phyloP scores from a whole-genome alignment of 441 rosid genomes.

The Corymbia citriodora region DNA sequence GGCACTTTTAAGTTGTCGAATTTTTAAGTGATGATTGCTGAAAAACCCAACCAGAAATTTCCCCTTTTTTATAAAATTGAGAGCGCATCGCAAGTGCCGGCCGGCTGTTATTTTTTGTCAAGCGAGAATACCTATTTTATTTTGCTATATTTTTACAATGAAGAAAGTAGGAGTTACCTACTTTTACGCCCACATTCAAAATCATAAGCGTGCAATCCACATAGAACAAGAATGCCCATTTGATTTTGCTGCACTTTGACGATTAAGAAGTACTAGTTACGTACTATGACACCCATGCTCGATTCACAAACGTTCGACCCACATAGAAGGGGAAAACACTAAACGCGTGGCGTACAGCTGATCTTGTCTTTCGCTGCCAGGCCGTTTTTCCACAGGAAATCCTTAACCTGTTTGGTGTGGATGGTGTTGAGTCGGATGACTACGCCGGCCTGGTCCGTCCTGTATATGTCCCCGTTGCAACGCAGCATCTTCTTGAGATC shows the following conservation, averaged over 20 bases:
- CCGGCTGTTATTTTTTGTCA: neutral
- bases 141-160: neutral
- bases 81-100: neutral
- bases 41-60: neutral
- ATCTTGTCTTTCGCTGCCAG: neutral
- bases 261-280: neutral
- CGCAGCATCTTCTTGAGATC: neutral
- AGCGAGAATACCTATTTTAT: neutral
- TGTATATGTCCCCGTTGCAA: neutral
- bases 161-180: neutral
- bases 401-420: neutral
- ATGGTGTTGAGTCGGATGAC: neutral
- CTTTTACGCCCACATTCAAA: neutral
- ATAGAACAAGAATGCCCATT: too few relatives aligned
- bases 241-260: neutral
- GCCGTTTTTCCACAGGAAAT: neutral
- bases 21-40: neutral
- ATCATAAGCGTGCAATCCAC: neutral
- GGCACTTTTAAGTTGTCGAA: neutral
- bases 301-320: neutral
- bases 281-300: neutral
- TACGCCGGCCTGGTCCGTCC: neutral
- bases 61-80: neutral
- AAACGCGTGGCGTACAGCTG: neutral
- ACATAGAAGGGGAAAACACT: neutral